Evolutionary conservation across 1,139 yeast genomes (phyloP).

Genomic region (Chernovozyma aurita): DNA sequence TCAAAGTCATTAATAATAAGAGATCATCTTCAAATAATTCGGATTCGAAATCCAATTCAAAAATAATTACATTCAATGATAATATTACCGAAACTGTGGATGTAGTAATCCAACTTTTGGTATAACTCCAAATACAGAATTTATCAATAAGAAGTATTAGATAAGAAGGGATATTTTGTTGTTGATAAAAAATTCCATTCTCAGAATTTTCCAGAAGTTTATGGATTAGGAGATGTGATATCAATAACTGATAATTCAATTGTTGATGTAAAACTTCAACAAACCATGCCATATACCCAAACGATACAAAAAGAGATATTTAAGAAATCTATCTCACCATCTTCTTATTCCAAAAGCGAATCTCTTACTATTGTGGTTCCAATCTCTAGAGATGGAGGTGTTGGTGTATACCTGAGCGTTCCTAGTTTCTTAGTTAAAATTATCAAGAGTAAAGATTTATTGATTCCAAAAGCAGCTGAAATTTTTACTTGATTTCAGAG

Average conservation of each 20-base stretch:
- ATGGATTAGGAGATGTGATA: slow-evolving; percentile 32
- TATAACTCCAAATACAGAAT: slow-evolving; percentile 23
- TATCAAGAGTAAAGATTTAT: slow-evolving; percentile 21
- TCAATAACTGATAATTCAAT: slow-evolving; percentile 18
- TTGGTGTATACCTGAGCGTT: slow-evolving; percentile 21
- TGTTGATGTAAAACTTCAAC: slow-evolving; percentile 23
- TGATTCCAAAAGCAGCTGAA: slow-evolving; percentile 14
- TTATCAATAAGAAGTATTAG: slow-evolving; percentile 13
- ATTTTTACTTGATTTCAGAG: not conserved
- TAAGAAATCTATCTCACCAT: slow-evolving; percentile 12
- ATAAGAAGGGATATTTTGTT: slow-evolving; percentile 18
- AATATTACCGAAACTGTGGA: slow-evolving; percentile 20
- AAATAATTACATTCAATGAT: slow-evolving; percentile 11
- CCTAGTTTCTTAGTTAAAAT: slow-evolving; percentile 28
- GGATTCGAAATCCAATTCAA: not conserved
- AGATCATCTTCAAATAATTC: slow-evolving; percentile 9
- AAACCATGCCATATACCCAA: slow-evolving; percentile 15
- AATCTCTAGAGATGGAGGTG: slow-evolving; percentile 33
- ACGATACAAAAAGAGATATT: slow-evolving; percentile 16
- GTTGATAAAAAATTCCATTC: slow-evolving; percentile 25
- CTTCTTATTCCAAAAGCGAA: slow-evolving; percentile 6
- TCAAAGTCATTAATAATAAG: slow-evolving; percentile 22
- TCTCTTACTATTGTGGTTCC: slow-evolving; percentile 22
- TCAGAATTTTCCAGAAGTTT: slow-evolving; percentile 19
- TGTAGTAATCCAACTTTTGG: slow-evolving; percentile 21